Percentiles rank a stretch among this genome's conserved stretches.
Evolutionary conservation across 192 early-diverging fungal genomes (phyloP).

Genomic region (Coemansia sp.): DNA sequence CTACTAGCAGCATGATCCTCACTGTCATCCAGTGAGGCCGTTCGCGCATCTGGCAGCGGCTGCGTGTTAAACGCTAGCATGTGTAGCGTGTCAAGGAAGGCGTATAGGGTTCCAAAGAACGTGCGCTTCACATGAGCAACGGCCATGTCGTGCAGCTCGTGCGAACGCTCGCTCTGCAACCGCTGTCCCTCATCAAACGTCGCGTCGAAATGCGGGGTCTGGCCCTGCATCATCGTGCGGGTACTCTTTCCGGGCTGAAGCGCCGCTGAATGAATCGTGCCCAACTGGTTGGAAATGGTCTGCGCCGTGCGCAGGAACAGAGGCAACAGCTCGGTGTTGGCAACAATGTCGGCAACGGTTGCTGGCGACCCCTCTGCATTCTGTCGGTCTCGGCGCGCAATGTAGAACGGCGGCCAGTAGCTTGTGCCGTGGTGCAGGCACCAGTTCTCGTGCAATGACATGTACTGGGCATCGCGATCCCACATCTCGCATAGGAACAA

Average conservation of each 20-base stretch:
- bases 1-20: background rate
- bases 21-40: background rate
- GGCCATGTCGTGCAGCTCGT: constrained; percentile 55
- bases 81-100: constrained; percentile 81
- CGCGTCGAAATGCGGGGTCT: constrained; percentile 45
- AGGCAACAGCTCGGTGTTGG: constrained; percentile 50
- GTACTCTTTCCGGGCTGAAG: constrained; percentile 47
- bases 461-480: constrained; percentile 62
- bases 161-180: constrained; percentile 51
- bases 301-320: constrained; percentile 48
- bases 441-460: constrained; percentile 53
- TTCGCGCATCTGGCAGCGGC: background rate
- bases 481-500: constrained; percentile 76
- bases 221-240: constrained; percentile 36
- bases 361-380: constrained; percentile 25
- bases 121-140: constrained; percentile 57
- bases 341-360: constrained; percentile 35
- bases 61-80: constrained; percentile 53
- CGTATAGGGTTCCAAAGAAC: constrained; percentile 71
- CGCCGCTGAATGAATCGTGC: constrained; percentile 41
- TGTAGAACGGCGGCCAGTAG: constrained; percentile 49
- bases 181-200: constrained; percentile 47
- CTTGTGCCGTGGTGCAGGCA: constrained; percentile 44
- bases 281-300: constrained; percentile 35
- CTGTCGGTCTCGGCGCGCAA: constrained; percentile 32